These are phyloP conservation scores for Singerocomus rubriflavus DNA, from an alignment of 1,284 basidiomycete genomes.

Conservation along the genomic window DNA sequence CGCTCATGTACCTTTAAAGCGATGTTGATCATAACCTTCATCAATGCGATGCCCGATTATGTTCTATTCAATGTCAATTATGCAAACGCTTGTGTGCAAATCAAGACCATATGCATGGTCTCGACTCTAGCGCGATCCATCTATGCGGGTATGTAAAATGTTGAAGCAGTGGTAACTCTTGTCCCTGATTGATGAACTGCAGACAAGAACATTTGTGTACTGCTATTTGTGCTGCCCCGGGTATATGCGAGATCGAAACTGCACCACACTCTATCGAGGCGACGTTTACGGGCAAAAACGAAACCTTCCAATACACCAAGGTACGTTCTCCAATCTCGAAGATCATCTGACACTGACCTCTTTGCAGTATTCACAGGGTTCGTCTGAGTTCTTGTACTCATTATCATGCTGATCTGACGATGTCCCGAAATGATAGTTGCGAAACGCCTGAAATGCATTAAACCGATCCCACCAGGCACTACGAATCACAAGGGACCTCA, in stretches of 20 bases:
- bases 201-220: slow-evolving; percentile 52
- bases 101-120: slow-evolving; percentile 52
- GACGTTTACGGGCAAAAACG: slow-evolving; percentile 48
- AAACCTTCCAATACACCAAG: slow-evolving; percentile 50
- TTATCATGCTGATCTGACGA: neutral
- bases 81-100: slow-evolving; percentile 52
- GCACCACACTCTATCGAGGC: slow-evolving; percentile 55
- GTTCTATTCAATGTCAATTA: slow-evolving; percentile 51
- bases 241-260: slow-evolving; percentile 57
- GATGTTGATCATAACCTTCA: slow-evolving; percentile 46
- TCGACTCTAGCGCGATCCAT: slow-evolving; percentile 42
- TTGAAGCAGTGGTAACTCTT: neutral
- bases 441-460: slow-evolving; percentile 47
- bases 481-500: slow-evolving; percentile 46
- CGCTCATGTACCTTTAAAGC: slow-evolving; percentile 22
- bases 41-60: slow-evolving; percentile 49
- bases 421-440: slow-evolving; percentile 33
- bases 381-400: neutral
- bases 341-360: neutral
- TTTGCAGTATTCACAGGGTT: slow-evolving; percentile 30
- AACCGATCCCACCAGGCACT: slow-evolving; percentile 43
- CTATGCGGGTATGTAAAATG: slow-evolving; percentile 53
- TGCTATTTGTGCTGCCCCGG: slow-evolving; percentile 40
- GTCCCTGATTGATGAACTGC: slow-evolving; percentile 2
- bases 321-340: slow-evolving; percentile 21